A percentile compares a stretch with the other conserved stretches of the same genome.
Conservation (phyloP, 2,329 filamentous ascomycete species). For the Fusarium falciforme region DNA sequence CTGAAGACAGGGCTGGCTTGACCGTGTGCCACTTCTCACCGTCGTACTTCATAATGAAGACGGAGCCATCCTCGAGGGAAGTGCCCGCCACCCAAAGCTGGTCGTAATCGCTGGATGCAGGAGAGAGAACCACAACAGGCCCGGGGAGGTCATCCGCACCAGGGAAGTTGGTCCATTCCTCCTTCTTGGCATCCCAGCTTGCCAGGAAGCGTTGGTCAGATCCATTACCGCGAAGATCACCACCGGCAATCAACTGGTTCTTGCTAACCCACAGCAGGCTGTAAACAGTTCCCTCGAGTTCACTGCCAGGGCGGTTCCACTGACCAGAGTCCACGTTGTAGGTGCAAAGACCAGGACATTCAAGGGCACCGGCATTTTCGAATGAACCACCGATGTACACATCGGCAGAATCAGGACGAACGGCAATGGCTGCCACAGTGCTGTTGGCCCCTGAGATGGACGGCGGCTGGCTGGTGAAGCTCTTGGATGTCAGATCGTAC, state of each 20-base stretch:
- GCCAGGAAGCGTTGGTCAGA: conserved; percentile 74
- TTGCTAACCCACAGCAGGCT: conserved; percentile 81
- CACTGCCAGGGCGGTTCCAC: conserved; percentile 84
- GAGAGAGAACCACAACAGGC: conserved; percentile 79
- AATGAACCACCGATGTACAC: conserved; percentile 92
- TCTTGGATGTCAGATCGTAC: conserved; percentile 77
- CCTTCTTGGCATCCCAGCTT: conserved; percentile 75
- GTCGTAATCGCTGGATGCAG: conserved; percentile 77
- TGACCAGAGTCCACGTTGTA: conserved; percentile 77
- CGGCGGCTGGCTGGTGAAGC: conserved; percentile 79
- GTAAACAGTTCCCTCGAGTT: conserved; percentile 76
- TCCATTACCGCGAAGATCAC: conserved; percentile 76
- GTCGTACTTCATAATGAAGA: conserved; percentile 87
- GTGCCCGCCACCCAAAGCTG: conserved; percentile 87
- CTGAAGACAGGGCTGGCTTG: conserved; percentile 69
- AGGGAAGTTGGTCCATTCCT: conserved; percentile 74
- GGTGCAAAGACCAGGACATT: conserved; percentile 84
- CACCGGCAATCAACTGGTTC: conserved; percentile 79
- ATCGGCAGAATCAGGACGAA: conserved; percentile 75
- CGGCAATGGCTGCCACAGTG: conserved; percentile 80
- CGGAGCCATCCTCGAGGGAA: conserved; percentile 69
- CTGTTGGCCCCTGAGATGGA: conserved; percentile 76
- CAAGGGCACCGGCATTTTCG: conserved; percentile 82
- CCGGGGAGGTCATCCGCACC: conserved; percentile 78
- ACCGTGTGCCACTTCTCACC: conserved; percentile 76